Evolutionary conservation across 2,329 filamentous ascomycete genomes (phyloP), one percentile per base, ranked within the genome.

Genomic region (Neonectria punicea): DNA sequence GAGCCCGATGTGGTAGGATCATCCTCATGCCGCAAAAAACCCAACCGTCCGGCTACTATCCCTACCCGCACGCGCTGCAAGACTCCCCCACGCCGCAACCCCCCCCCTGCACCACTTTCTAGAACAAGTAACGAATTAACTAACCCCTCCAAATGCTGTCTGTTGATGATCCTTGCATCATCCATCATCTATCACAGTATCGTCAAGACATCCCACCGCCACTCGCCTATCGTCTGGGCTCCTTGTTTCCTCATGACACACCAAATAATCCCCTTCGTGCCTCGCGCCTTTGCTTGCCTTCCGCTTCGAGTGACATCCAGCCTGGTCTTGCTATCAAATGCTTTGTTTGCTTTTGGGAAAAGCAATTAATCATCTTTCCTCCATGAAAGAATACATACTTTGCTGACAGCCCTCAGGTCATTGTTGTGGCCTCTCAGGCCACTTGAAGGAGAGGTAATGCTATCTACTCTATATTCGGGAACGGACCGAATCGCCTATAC

Each of bases 61-160:
- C 57, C 39, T 56, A 32, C 49, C 41, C 32, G 20, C 56, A 60
- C 53, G 55, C 58, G 44, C 54, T 46, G 14, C 56, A 47, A 44
- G 41, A 43, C 34, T 47, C 46, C 55, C 47, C 55, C 53, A 32
- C 55, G 46, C 50, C 44, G 28, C 32, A 36, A 25, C 5, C 25
- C 49, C 43, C 49, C 43, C 53, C 58, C 49, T 46, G 54, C 58
- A 39, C 53, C 41, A 28, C 64, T 57, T 69, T 72, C 64, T 68
- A 66, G 66, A 72, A 70, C 57, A 65, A 53, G 58, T 58, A 22
- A 22, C 58, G 41, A 61, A 54, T 67, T 63, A 58, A 34, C 41
- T 63, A 58, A 34, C 41, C 25, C 34, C 18, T 22, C 13, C 50
- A 44, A n/a, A 13, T 14, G 25, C 25, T 22, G n/a, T 36, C n/a